Evolutionary conservation across 768 basidiomycete genomes (phyloP).

Genomic region (Russula ochroleuca): DNA sequence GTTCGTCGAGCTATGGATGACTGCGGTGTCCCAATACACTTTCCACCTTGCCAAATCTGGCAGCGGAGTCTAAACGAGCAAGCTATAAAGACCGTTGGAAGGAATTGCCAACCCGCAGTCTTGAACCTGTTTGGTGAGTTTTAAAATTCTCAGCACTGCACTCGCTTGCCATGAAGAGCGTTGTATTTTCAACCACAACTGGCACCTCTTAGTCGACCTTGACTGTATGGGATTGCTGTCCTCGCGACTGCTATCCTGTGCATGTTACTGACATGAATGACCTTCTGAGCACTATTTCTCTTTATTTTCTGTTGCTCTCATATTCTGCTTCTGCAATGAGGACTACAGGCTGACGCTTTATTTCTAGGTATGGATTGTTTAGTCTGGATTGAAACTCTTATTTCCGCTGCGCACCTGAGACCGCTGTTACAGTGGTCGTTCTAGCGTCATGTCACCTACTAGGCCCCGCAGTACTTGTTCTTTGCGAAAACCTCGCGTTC

Average conservation of each 20-base stretch:
- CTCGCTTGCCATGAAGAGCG: conserved; percentile 62
- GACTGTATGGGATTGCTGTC: conserved; percentile 35
- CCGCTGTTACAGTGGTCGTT: too few relatives aligned
- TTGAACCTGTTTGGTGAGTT: conserved; percentile 3
- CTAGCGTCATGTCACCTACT: too few relatives aligned
- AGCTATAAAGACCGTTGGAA: neutral
- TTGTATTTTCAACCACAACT: conserved; percentile 66
- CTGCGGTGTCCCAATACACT: neutral
- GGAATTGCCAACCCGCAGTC: neutral
- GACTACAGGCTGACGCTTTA: conserved; percentile 5
- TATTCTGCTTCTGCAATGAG: neutral
- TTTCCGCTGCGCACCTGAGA: neutral
- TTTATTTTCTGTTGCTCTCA: neutral
- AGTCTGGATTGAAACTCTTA: neutral
- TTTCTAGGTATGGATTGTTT: neutral
- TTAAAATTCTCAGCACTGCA: conserved; percentile 12
- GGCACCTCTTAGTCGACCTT: conserved; percentile 94
- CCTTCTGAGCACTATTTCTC: conserved; percentile 41
- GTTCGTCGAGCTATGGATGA: conserved; percentile 13
- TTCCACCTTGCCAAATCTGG: neutral
- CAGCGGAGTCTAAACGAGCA: conserved; percentile 13
- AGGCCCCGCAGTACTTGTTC: too few relatives aligned
- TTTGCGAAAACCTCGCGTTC: too few relatives aligned
- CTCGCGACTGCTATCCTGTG: conserved; percentile 34
- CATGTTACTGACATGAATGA: conserved; percentile 77